Percentiles rank a stretch among this genome's conserved stretches.
Evolutionary conservation across 371 early-diverging fungal species (phyloP).

Genomic region (Umbelopsis sp.): DNA sequence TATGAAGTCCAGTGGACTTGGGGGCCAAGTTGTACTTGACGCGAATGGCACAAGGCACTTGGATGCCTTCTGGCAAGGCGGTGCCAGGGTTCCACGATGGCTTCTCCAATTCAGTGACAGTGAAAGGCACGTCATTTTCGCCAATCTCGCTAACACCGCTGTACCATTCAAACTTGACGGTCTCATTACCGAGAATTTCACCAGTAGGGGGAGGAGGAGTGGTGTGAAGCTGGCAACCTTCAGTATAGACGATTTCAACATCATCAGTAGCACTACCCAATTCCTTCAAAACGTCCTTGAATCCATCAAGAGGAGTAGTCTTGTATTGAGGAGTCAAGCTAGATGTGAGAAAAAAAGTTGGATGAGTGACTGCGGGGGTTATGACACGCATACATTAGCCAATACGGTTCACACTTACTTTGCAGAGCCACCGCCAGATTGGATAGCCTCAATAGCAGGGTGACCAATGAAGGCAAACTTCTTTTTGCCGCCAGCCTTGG

Average conservation of each 20-base stretch:
- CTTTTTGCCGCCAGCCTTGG: background rate
- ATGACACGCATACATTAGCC: background rate
- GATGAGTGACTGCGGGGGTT: background rate
- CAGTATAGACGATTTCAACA: background rate
- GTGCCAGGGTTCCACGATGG: background rate
- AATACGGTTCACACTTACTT: background rate
- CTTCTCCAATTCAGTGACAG: background rate
- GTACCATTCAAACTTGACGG: background rate
- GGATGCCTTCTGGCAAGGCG: background rate
- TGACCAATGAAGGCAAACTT: slow-evolving; percentile 42
- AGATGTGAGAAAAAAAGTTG: background rate
- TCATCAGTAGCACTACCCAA: background rate
- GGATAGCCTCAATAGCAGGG: slow-evolving; percentile 44
- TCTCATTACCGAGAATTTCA: background rate
- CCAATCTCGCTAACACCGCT: background rate
- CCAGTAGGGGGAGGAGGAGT: background rate
- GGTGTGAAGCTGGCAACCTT: slow-evolving; percentile 2
- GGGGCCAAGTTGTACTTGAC: background rate
- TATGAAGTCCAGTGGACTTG: background rate
- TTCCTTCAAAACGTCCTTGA: slow-evolving; percentile 11
- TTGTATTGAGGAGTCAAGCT: slow-evolving; percentile 2
- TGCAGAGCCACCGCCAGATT: slow-evolving; percentile 51
- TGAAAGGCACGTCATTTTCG: background rate
- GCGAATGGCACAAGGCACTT: background rate
- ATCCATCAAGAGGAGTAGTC: background rate